Conservation (phyloP, 331 rosid genomes). For the Ulmus americana region DNA sequence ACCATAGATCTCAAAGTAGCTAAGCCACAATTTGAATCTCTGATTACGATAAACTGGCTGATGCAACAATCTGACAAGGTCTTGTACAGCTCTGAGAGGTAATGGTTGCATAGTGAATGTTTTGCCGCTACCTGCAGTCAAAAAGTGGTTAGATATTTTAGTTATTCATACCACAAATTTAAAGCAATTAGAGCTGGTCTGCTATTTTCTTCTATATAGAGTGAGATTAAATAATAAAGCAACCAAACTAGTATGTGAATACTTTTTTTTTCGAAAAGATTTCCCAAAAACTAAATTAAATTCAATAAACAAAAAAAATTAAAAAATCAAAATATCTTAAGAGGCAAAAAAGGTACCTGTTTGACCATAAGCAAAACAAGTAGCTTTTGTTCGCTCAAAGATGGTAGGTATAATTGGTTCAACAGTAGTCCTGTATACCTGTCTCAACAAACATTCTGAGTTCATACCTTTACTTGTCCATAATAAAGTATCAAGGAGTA, state of each 20-base stretch:
- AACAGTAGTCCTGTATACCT: constrained; percentile 84
- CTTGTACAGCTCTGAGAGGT: constrained; percentile 87
- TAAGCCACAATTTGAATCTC: constrained; percentile 94
- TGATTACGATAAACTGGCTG: constrained; percentile 81
- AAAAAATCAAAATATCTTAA: not conserved
- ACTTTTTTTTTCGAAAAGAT: not conserved
- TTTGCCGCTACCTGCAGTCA: constrained; percentile 82
- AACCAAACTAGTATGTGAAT: no score
- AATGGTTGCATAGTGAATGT: constrained; percentile 94
- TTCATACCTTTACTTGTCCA: constrained; percentile 13
- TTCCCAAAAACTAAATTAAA: not conserved
- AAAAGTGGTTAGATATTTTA: constrained; percentile 25
- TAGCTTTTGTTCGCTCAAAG: constrained; percentile 88
- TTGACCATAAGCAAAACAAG: constrained; percentile 97
- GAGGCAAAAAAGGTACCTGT: constrained; percentile 47
- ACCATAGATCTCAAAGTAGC: constrained; percentile 95
- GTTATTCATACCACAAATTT: not conserved
- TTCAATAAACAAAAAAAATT: not conserved
- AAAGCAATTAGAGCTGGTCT: not conserved
- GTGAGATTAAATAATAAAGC: no score
- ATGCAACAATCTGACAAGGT: constrained; percentile 75
- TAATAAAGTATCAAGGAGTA: constrained; percentile 13
- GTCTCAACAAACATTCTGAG: constrained; percentile 29
- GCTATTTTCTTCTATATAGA: no score
- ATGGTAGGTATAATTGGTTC: constrained; percentile 92